These are phyloP conservation scores for Coemansia guatemalensis DNA, from an alignment of 192 early-diverging fungal species.

Conservation along the genomic window DNA sequence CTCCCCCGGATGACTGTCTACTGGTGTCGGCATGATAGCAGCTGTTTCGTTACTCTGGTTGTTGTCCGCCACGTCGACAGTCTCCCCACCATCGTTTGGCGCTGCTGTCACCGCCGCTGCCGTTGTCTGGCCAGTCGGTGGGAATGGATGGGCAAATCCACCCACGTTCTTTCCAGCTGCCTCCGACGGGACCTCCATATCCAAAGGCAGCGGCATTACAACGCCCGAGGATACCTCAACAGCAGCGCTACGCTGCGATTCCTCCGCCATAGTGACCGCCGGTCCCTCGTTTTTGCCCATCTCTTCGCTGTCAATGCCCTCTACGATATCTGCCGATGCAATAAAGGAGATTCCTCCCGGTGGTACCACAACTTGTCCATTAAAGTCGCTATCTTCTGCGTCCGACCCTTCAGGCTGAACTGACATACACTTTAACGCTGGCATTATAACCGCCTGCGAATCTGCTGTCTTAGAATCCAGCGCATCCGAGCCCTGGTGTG, in stretches of 20 bases:
- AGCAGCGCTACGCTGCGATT: neutral
- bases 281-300: slow-evolving; percentile 4
- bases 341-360: slow-evolving; percentile 47
- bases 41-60: neutral
- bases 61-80: neutral
- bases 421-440: slow-evolving; percentile 13
- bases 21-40: slow-evolving; percentile 22
- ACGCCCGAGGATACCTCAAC: no score
- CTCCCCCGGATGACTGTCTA: slow-evolving; percentile 3
- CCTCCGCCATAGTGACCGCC: slow-evolving; percentile 7
- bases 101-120: neutral
- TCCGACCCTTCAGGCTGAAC: slow-evolving; percentile 4
- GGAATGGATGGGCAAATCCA: slow-evolving; percentile 23
- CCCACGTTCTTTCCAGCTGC: slow-evolving; percentile 11
- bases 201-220: no score
- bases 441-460: slow-evolving; percentile 20
- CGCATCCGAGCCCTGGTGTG: neutral
- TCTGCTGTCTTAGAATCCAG: neutral
- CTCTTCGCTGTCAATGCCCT: slow-evolving; percentile 23
- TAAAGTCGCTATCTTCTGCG: slow-evolving; percentile 21
- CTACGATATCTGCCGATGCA: slow-evolving; percentile 28
- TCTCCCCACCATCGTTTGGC: neutral
- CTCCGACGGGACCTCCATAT: no score
- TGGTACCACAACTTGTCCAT: slow-evolving; percentile 33
- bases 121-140: no score